These are phyloP conservation scores for Carex littledalei DNA, from an alignment of 176 grass and related monocot genomes.

Conservation along the genomic window DNA sequence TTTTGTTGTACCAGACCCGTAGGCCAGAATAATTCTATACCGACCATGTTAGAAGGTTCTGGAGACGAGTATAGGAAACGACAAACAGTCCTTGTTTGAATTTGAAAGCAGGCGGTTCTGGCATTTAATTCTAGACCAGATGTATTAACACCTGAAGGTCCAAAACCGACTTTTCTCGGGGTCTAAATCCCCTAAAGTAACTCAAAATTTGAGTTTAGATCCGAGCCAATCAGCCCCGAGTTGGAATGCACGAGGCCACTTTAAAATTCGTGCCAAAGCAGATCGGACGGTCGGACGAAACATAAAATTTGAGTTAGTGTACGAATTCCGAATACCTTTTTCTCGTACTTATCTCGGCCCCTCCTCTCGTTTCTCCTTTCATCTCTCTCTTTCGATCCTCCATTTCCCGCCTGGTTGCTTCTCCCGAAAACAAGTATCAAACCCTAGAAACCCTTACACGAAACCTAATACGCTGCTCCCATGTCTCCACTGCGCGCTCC, in stretches of 20 bases:
- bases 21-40: not conserved
- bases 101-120: not conserved
- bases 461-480: not conserved
- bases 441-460: conserved; percentile 15
- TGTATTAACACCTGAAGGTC: not conserved
- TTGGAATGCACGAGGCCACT: too few species aligned
- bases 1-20: not conserved
- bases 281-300: too few species aligned
- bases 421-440: not conserved
- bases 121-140: conserved; percentile 14
- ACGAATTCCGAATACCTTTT: too few species aligned
- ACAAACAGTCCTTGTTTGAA: not conserved
- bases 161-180: not conserved
- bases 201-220: too few species aligned
- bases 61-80: not conserved
- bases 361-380: too few species aligned
- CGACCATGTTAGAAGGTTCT: not conserved
- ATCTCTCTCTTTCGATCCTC: not conserved
- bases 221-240: too few species aligned
- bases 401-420: conserved; percentile 3
- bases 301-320: too few species aligned
- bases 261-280: too few species aligned
- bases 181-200: too few species aligned
- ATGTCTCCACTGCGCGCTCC: conserved; percentile 4
- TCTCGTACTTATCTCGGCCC: not conserved